Base-by-base conservation (phyloP, 331 rosid genomes). In the Pyrus hybrid region DNA sequence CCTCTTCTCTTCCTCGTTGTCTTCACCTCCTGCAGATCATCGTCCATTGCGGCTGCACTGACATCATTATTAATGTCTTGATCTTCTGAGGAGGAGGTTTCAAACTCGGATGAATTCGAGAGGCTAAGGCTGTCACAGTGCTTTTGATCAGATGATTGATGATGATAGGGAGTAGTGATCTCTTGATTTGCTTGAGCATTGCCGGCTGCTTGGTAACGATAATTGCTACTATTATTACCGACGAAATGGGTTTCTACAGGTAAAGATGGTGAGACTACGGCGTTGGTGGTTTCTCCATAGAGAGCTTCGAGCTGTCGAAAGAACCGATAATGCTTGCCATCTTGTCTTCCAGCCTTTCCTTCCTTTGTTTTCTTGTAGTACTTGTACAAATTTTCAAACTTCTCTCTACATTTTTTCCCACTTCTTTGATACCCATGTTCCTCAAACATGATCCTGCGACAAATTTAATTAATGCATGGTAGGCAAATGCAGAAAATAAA, bases 281-380 rank as follows among this genome's bases (percentile, higher is more conserved):
- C 58, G 23, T 60, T 26, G 68, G 65, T 73, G 57, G 65, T 79
- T 68, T 88, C 95, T 63, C 99, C 99, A 64, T 83, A 94, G 68
- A 94, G 93, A 51, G 99, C 97, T 81, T 94, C 99, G 47, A 94
- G 95, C 74, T 94, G 99, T 20, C 99, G 94, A 78, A 92, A 94
- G 87, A 94, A 94, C 72, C 99, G 89, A 79, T 94, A 94, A 28
- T 92, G 91, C 81, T 94, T 94, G 33, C 99, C 99, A 72, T 94
- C 99, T 70, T 91, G 96, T 60, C 99, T 90, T 65, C 96, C 97
- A 45, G 93, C 89, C 72, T 94, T 94, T 0, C 99, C 99, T 83
- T 94, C 99, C 77, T 88, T 94, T 14, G 99, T 94, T 79, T 94
- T 94, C 92, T 94, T 94, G 97, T 94, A 94, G 78, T 94, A 94